Conservation (phyloP, 176 grass and related monocot species). For the Musa schizocarpa region DNA sequence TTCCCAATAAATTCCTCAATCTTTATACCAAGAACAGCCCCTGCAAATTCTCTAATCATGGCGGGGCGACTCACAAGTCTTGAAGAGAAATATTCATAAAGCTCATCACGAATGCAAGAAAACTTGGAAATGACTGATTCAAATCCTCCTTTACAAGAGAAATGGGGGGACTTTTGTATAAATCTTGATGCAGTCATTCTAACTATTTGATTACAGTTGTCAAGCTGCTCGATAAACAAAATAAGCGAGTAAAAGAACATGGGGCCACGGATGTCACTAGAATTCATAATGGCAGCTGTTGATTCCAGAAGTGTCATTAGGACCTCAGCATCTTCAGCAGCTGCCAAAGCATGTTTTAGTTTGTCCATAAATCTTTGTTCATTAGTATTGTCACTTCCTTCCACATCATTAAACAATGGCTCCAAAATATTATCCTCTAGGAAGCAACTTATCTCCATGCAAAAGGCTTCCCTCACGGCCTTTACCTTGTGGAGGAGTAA, state of each 20-base stretch:
- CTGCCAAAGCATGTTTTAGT: constrained; percentile 52
- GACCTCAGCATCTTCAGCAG: constrained; percentile 45
- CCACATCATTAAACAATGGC: constrained; percentile 52
- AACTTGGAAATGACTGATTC: constrained; percentile 54
- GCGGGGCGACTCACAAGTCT: constrained; percentile 46
- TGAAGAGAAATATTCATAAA: constrained; percentile 69
- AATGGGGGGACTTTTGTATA: constrained; percentile 50
- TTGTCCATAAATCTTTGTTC: constrained; percentile 58
- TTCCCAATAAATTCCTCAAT: constrained; percentile 52
- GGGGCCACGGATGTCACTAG: constrained; percentile 49
- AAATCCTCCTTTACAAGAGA: constrained; percentile 64
- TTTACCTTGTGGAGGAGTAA: constrained; percentile 62
- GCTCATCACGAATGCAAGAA: constrained; percentile 46
- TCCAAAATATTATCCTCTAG: constrained; percentile 51
- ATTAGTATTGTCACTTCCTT: constrained; percentile 29
- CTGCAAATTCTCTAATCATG: constrained; percentile 68
- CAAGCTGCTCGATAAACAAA: constrained; percentile 70
- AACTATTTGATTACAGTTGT: constrained; percentile 43
- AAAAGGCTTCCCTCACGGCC: constrained; percentile 78
- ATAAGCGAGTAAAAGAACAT: constrained; percentile 68
- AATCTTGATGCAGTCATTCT: constrained; percentile 57
- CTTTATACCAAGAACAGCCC: constrained; percentile 70
- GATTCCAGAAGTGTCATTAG: constrained; percentile 66
- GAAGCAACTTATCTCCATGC: constrained; percentile 62
- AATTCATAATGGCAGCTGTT: constrained; percentile 59